Evolutionary conservation across 306 rosid genomes (phyloP).

Genomic region (Macrotyloma uniflorum): DNA sequence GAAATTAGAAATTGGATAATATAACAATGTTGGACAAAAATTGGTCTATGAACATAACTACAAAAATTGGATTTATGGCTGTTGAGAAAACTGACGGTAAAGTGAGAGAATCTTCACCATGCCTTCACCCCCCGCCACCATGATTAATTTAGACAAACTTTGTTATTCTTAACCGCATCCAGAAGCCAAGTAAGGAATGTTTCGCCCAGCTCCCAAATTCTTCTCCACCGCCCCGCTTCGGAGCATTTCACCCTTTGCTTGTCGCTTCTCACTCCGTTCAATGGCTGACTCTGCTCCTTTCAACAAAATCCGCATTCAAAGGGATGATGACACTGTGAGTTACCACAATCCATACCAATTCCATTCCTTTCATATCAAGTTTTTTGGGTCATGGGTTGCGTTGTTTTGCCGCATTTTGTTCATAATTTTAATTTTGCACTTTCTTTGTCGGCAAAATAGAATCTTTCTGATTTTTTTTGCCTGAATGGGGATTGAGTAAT

Average conservation of each 20-base stretch:
- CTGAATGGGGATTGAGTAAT: background rate
- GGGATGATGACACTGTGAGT: conserved; percentile 70
- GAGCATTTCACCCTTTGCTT: conserved; percentile 38
- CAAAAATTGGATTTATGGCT: no score
- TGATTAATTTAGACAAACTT: background rate
- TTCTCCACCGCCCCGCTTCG: conserved; percentile 36
- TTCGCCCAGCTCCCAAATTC: conserved; percentile 40
- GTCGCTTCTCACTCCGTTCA: conserved; percentile 66
- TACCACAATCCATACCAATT: background rate
- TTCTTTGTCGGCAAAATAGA: background rate
- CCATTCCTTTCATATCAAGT: background rate
- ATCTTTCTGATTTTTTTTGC: background rate
- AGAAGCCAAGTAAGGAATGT: conserved; percentile 29
- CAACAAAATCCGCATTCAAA: conserved; percentile 77
- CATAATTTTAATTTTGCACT: background rate
- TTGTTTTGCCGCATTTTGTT: background rate
- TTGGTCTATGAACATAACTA: no score
- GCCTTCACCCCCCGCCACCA: background rate
- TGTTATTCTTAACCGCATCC: background rate
- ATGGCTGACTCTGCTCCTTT: conserved; percentile 82
- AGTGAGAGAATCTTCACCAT: background rate
- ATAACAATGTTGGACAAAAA: no score
- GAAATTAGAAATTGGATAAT: no score
- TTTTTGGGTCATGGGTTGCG: background rate
- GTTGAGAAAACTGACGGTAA: background rate